phyloP scores from a whole-genome alignment of 306 rosid species.

The Urtica urens region DNA sequence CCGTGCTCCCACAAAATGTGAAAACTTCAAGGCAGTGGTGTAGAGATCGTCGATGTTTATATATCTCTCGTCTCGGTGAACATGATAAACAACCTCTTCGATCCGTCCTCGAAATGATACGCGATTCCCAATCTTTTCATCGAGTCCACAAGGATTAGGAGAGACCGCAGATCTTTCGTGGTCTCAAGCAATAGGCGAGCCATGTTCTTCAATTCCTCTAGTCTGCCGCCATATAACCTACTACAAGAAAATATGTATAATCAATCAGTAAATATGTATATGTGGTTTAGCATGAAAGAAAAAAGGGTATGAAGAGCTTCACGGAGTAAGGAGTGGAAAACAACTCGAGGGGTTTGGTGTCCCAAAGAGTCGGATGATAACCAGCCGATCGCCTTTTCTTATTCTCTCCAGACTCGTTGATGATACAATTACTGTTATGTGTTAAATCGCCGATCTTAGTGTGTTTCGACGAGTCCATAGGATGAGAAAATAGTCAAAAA shows the following conservation, averaged over 20 bases:
- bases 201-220: conserved; percentile 10
- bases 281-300: too few species aligned
- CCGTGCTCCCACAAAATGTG: conserved; percentile 19
- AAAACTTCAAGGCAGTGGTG: conserved; percentile 9
- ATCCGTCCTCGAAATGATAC: conserved; percentile 23
- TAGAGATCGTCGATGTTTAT: neutral
- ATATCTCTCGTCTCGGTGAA: neutral
- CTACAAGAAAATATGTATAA: conserved; percentile 7
- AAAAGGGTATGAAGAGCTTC: neutral
- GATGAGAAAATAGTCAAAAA: too few species aligned
- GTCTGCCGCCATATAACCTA: conserved; percentile 4
- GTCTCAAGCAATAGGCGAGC: neutral
- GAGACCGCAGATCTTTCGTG: neutral
- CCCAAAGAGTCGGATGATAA: conserved; percentile 24
- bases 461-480: too few species aligned
- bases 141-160: conserved; percentile 9
- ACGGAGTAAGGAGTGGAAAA: conserved; percentile 11
- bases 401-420: neutral
- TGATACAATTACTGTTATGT: too few species aligned
- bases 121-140: conserved; percentile 20
- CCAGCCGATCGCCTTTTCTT: conserved; percentile 16
- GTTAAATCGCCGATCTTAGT: too few species aligned
- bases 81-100: neutral
- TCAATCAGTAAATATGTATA: too few species aligned
- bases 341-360: conserved; percentile 11